A percentile compares a stretch with the other conserved stretches of the same genome.
Evolutionary conservation across 164 flowering plant genomes (phyloP).

Genomic region (Tinospora cordifolia): DNA sequence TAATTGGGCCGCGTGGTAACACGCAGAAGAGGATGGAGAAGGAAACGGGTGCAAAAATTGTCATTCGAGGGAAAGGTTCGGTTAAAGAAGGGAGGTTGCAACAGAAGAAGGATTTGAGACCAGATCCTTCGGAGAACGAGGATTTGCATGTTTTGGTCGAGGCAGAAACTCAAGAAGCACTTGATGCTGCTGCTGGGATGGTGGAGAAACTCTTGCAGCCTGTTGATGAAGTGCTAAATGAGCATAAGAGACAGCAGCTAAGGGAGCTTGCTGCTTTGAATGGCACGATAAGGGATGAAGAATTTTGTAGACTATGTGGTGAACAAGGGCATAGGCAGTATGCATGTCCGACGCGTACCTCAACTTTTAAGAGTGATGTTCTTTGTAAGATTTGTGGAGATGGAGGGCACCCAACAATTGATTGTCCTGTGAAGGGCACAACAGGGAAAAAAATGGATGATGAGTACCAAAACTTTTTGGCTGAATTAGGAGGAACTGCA

Average conservation of each 20-base stretch:
- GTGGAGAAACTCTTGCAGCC: conserved; percentile 90
- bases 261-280: conserved; percentile 87
- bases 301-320: conserved; percentile 84
- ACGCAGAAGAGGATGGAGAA: conserved; percentile 96
- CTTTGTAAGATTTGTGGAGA: conserved; percentile 87
- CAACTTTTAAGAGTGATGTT: conserved; percentile 90
- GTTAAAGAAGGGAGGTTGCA: conserved; percentile 86
- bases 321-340: conserved; percentile 90
- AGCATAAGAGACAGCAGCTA: conserved; percentile 91
- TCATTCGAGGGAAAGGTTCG: conserved; percentile 86
- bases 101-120: conserved; percentile 77
- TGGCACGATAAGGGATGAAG: conserved; percentile 93
- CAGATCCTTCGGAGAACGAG: conserved; percentile 80
- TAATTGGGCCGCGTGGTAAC: conserved; percentile 93
- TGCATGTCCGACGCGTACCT: conserved; percentile 75
- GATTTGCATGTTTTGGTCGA: conserved; percentile 94
- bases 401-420: conserved; percentile 93
- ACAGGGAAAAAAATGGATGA: conserved; percentile 95
- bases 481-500: conserved; percentile 77
- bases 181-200: conserved; percentile 93
- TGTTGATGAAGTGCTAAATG: conserved; percentile 87
- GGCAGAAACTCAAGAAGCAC: conserved; percentile 81
- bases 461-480: conserved; percentile 86
- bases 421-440: conserved; percentile 81
- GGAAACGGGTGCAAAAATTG: conserved; percentile 92